Base-by-base conservation (phyloP, 176 grass and related monocot genomes). In the Triticum dicoccoides region DNA sequence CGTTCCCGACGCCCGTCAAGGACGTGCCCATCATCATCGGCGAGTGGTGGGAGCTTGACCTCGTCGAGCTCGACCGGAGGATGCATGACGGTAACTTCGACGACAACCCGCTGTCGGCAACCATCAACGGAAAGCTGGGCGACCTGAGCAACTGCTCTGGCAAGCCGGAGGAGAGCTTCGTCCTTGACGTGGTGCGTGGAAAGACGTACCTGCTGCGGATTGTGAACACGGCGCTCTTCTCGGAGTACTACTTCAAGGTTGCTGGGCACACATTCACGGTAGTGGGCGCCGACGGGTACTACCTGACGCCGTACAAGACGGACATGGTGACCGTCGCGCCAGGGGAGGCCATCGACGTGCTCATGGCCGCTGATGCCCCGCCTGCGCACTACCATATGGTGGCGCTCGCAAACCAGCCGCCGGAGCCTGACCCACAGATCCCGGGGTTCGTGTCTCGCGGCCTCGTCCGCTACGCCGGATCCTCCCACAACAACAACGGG, bases 121-220 rank as follows among this genome's bases (percentile, higher is more conserved):
- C 90, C 6, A 92, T 92, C 67, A 92, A 92, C 4, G 91, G 91
- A 0, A 89, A 89, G 76, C 84, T 89, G 4, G 91, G 91, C 0
- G 83, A 92, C 44, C 87, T 87, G 0, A 77, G 54, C 77, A 86
- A 86, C 59, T 92, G 91, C 87, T 89, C 87, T 0, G 76, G 88
- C 4, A 38, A 10, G 1, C 54, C 49, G 0, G 89, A 90, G 14
- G 89, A 90, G 34, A 87, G 85, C 35, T 90, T 87, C 45, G 66
- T 83, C 6, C 44, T 90, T 0, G 85, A 89, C 20, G 90, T 97
- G 3, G 82, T 83, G 21, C 68, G 30, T 0, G 88, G 90, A 1
- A 45, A 89, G 24, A 91, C 24, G 1, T 95, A 95, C 77, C 65
- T 91, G 1, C 87, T 95, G 8, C 84, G 88, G 20, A 25, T 94